Percentiles rank a stretch among this genome's conserved stretches.
Evolutionary conservation across 441 rosid genomes (phyloP).

Genomic region (Populus hybrid): DNA sequence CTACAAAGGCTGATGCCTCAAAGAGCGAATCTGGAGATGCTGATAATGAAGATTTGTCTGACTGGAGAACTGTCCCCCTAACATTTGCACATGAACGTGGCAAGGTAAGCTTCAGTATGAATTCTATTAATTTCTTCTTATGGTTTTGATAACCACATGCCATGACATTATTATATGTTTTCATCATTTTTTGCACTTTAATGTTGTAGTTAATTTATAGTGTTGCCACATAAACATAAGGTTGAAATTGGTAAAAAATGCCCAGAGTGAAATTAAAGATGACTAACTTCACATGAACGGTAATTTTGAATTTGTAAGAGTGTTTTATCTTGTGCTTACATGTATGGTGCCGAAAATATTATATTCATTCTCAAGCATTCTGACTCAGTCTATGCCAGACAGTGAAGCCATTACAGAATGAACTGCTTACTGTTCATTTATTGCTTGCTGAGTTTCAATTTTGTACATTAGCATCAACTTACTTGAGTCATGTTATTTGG

Average conservation of each 20-base stretch:
- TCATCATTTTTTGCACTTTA: background rate
- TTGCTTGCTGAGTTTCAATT: no score
- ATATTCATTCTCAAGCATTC: background rate
- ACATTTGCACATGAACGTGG: constrained; percentile 60
- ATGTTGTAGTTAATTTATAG: no score
- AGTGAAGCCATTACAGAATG: no score
- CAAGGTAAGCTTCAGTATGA: constrained; percentile 49
- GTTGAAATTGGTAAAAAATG: background rate
- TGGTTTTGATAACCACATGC: background rate
- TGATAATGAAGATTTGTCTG: constrained; percentile 57
- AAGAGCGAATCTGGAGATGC: constrained; percentile 38
- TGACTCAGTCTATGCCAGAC: background rate
- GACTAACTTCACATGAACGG: no score
- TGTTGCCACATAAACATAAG: no score
- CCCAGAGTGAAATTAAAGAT: no score
- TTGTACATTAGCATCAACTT: no score
- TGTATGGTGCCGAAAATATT: background rate
- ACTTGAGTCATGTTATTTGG: no score
- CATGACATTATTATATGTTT: background rate
- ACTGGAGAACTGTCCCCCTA: constrained; percentile 63
- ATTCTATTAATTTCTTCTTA: background rate
- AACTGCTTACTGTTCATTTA: no score
- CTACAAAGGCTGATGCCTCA: constrained; percentile 41
- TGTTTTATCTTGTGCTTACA: background rate
- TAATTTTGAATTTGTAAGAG: background rate